phyloP scores from a whole-genome alignment of 2,329 filamentous ascomycete genomes.

The Microcera coccophila region DNA sequence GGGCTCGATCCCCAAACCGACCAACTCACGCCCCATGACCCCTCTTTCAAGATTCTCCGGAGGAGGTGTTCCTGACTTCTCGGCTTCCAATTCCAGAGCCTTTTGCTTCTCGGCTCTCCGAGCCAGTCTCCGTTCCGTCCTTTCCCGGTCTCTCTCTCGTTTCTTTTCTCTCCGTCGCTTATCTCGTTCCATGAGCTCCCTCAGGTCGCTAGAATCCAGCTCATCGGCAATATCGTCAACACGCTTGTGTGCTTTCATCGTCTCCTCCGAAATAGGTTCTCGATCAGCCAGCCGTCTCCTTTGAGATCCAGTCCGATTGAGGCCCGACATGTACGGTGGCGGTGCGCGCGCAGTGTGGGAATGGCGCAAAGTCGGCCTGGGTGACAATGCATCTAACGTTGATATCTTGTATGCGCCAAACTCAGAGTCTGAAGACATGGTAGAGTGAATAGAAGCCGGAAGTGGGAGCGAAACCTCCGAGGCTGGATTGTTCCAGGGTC shows the following conservation, averaged over 20 bases:
- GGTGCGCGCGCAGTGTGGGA: slow-evolving; percentile 60
- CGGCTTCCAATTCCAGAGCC: slow-evolving; percentile 53
- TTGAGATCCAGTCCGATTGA: slow-evolving; percentile 47
- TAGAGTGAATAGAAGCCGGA: slow-evolving; percentile 71
- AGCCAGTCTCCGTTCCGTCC: slow-evolving; percentile 60
- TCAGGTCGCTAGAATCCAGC: slow-evolving; percentile 76
- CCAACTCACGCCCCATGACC: slow-evolving; percentile 55
- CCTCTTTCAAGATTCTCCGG: slow-evolving; percentile 58
- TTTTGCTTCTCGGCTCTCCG: slow-evolving; percentile 64
- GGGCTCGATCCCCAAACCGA: slow-evolving; percentile 55
- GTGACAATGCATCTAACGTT: slow-evolving; percentile 74
- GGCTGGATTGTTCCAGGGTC: slow-evolving; percentile 56
- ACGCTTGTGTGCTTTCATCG: slow-evolving; percentile 57
- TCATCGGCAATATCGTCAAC: slow-evolving; percentile 75
- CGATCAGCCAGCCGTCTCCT: slow-evolving; percentile 50
- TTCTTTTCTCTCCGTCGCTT: slow-evolving; percentile 74
- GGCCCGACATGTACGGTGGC: slow-evolving; percentile 42
- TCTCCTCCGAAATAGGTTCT: slow-evolving; percentile 57
- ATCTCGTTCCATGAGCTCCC: slow-evolving; percentile 88
- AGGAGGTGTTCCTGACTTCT: slow-evolving; percentile 47
- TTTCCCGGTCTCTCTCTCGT: slow-evolving; percentile 63
- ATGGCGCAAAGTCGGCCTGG: slow-evolving; percentile 77
- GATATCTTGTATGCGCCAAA: slow-evolving; percentile 73
- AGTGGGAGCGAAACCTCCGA: slow-evolving; percentile 74
- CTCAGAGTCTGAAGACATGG: slow-evolving; percentile 71